Percentiles rank a stretch among this genome's conserved stretches.
These are phyloP conservation scores for Botrytis fragariae DNA, from an alignment of 2,329 filamentous ascomycete species.

Conservation along the genomic window DNA sequence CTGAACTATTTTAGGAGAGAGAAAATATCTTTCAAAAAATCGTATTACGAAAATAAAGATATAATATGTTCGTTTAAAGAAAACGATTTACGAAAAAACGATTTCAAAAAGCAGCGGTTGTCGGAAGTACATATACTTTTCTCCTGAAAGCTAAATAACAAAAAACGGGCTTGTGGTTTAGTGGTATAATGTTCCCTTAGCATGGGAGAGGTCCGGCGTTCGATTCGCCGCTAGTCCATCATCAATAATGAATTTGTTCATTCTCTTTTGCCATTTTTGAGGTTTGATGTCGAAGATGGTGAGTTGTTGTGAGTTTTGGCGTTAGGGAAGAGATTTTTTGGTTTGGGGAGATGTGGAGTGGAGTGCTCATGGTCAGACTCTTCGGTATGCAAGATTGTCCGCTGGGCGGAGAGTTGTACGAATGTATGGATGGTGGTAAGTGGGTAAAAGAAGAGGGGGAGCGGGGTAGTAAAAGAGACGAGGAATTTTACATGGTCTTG, in stretches of 20 bases:
- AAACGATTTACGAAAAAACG: no score
- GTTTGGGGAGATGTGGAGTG: not conserved
- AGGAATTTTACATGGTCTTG: not conserved
- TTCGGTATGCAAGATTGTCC: not conserved
- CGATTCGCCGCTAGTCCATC: not conserved
- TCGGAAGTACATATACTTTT: no score
- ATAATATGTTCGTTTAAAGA: no score
- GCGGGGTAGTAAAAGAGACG: no score
- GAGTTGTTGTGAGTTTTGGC: not conserved
- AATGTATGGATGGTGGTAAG: not conserved
- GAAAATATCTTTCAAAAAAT: no score
- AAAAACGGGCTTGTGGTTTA: not conserved
- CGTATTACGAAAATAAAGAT: no score
- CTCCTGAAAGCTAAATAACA: no score
- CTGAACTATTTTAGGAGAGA: no score
- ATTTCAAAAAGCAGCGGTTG: no score
- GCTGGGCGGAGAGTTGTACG: not conserved
- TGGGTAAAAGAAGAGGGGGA: not conserved
- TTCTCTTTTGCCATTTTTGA: not conserved
- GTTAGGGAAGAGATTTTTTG: not conserved
- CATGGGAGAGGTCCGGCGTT: not conserved
- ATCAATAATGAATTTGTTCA: accelerated
- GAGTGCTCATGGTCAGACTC: not conserved
- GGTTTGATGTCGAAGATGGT: not conserved
- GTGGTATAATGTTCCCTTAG: not conserved